Evolutionary conservation across 805 yeast genomes (phyloP).

Genomic region (Komagataella pastoris): DNA sequence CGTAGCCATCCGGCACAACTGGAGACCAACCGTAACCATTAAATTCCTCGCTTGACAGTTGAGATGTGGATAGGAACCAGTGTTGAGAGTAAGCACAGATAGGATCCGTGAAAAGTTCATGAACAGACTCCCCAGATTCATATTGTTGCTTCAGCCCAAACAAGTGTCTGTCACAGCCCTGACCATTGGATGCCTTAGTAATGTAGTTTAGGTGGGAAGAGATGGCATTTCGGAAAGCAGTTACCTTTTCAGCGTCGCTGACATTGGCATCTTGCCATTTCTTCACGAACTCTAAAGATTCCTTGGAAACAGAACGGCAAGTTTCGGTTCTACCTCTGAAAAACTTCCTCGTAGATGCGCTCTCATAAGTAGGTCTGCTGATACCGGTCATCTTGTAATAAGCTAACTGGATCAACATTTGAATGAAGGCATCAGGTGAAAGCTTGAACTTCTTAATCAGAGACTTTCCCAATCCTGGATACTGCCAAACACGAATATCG

Average conservation of each 20-base stretch:
- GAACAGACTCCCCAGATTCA: constrained; percentile 41
- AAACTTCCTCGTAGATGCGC: constrained; percentile 86
- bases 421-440: constrained; percentile 91
- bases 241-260: constrained; percentile 40
- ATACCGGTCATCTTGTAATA: constrained; percentile 73
- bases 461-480: constrained; percentile 76
- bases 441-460: constrained; percentile 72
- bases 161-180: constrained; percentile 89
- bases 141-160: constrained; percentile 75
- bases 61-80: constrained; percentile 87
- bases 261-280: constrained; percentile 52
- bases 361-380: constrained; percentile 84
- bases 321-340: constrained; percentile 92
- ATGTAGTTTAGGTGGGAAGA: constrained; percentile 65
- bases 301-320: constrained; percentile 70
- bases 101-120: constrained; percentile 65
- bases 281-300: constrained; percentile 55
- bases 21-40: constrained; percentile 96
- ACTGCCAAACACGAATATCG: constrained; percentile 69
- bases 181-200: constrained; percentile 68
- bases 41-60: constrained; percentile 70
- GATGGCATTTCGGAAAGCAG: constrained; percentile 59
- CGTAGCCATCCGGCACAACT: constrained; percentile 88
- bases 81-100: constrained; percentile 61
- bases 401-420: constrained; percentile 84